These are phyloP conservation scores for Acanthamoeba healyi DNA, from an alignment of 208 protist genomes.

Conservation along the genomic window DNA sequence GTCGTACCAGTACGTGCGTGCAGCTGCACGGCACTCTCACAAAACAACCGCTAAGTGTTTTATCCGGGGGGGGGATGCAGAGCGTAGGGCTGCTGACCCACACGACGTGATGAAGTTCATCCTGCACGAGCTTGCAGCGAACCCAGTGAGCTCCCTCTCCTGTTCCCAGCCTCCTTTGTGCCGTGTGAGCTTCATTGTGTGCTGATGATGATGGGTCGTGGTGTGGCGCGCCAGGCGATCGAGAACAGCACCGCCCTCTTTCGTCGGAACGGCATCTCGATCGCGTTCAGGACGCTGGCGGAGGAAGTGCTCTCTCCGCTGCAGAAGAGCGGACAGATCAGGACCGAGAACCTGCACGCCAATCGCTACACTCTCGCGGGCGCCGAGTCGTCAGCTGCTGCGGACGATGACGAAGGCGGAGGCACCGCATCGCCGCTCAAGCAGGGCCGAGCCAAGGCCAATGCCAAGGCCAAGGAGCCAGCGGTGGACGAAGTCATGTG, in stretches of 20 bases:
- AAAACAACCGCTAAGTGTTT: neutral
- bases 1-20: no score
- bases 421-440: no score
- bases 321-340: slow-evolving; percentile 44
- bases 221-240: neutral
- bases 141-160: neutral
- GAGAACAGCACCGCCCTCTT: slow-evolving; percentile 38
- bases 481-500: neutral
- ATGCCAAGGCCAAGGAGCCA: neutral
- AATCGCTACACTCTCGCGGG: slow-evolving; percentile 38
- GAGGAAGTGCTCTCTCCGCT: slow-evolving; percentile 49
- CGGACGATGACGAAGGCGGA: neutral
- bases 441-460: neutral
- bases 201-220: neutral
- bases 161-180: neutral
- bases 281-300: neutral
- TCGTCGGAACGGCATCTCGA: neutral
- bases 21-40: no score
- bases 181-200: no score
- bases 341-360: neutral
- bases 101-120: neutral
- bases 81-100: neutral
- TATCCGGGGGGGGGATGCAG: neutral
- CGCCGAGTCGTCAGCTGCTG: neutral
- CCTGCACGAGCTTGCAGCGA: neutral